phyloP scores from a whole-genome alignment of 495 filamentous ascomycete species.

The Pseudomonodictys pantanalensis region DNA sequence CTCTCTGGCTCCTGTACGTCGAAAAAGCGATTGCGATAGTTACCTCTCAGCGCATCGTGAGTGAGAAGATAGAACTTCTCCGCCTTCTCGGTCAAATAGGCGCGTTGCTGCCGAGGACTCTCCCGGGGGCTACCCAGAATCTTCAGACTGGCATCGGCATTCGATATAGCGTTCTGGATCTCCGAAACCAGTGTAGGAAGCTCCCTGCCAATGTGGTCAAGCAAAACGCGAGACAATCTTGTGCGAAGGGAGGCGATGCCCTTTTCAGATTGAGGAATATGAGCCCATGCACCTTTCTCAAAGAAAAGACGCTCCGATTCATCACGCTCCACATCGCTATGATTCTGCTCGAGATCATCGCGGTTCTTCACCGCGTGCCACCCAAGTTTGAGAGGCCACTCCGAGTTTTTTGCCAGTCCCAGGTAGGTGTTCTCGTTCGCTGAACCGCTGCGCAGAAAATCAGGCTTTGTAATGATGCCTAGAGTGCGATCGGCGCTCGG shows the following conservation, averaged over 20 bases:
- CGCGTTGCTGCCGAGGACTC: neutral
- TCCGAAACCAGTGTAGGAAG: conserved; percentile 60
- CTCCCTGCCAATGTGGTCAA: conserved; percentile 53
- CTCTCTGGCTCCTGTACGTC: neutral
- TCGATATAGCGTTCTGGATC: neutral
- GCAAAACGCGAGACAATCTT: conserved; percentile 57
- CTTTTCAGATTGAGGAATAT: conserved; percentile 39
- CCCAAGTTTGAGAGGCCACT: conserved; percentile 30
- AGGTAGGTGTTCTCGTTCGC: conserved; percentile 30
- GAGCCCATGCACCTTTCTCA: conserved; percentile 48
- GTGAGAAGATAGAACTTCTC: conserved; percentile 10
- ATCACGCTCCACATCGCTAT: conserved; percentile 37
- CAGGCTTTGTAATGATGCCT: conserved; percentile 42
- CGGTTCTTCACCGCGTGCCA: conserved; percentile 41
- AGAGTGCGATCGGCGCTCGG: conserved; percentile 31
- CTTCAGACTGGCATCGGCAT: neutral
- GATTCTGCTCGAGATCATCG: conserved; percentile 9
- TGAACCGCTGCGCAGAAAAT: conserved; percentile 31
- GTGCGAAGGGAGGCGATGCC: conserved; percentile 52
- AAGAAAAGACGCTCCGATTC: conserved; percentile 46
- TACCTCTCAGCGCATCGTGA: conserved; percentile 3
- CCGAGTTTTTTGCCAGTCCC: conserved; percentile 30
- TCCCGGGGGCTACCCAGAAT: conserved; percentile 8
- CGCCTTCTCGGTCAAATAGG: conserved; percentile 5
- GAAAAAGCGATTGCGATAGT: neutral